phyloP scores from a whole-genome alignment of 2,329 filamentous ascomycete genomes.

The Ophiocordyceps robertsii region DNA sequence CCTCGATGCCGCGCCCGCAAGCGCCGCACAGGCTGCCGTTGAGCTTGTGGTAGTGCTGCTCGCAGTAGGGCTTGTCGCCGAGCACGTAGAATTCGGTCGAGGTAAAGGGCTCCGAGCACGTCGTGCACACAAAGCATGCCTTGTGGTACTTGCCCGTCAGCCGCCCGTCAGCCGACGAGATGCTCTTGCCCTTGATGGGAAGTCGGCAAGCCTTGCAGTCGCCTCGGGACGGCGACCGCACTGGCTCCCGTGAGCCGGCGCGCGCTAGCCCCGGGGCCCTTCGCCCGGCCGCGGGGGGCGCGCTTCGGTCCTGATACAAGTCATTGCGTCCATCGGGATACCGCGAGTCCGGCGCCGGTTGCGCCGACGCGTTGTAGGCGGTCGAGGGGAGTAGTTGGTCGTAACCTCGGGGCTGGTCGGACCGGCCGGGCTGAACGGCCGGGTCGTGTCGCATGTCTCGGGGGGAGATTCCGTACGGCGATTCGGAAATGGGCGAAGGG shows the following conservation, averaged over 20 bases:
- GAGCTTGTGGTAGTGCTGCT: slow-evolving; percentile 80
- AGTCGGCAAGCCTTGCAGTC: slow-evolving; percentile 73
- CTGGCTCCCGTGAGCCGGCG: slow-evolving; percentile 25
- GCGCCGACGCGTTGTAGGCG: background rate
- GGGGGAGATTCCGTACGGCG: slow-evolving; percentile 7
- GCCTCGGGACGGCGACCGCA: slow-evolving; percentile 42
- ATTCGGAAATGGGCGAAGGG: slow-evolving; percentile 12
- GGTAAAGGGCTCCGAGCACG: slow-evolving; percentile 67
- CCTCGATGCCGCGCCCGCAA: slow-evolving; percentile 81
- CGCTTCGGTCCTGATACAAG: too few relatives aligned
- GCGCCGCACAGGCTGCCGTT: slow-evolving; percentile 75
- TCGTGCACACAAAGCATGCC: slow-evolving; percentile 82
- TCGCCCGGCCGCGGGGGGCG: background rate
- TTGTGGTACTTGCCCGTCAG: slow-evolving; percentile 92
- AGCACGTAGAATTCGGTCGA: slow-evolving; percentile 90
- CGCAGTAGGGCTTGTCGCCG: slow-evolving; percentile 77
- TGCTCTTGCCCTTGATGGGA: slow-evolving; percentile 75
- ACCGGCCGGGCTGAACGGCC: slow-evolving; percentile 8
- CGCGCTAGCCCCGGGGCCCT: slow-evolving; percentile 5
- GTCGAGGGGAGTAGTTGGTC: background rate
- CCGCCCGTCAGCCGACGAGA: slow-evolving; percentile 85
- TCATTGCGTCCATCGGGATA: too few relatives aligned
- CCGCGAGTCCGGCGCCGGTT: too few relatives aligned
- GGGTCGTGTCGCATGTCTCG: slow-evolving; percentile 8
- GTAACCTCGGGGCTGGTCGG: background rate